Base-by-base conservation (phyloP, 345 rosid genomes). In the Linum usitatissimum region DNA sequence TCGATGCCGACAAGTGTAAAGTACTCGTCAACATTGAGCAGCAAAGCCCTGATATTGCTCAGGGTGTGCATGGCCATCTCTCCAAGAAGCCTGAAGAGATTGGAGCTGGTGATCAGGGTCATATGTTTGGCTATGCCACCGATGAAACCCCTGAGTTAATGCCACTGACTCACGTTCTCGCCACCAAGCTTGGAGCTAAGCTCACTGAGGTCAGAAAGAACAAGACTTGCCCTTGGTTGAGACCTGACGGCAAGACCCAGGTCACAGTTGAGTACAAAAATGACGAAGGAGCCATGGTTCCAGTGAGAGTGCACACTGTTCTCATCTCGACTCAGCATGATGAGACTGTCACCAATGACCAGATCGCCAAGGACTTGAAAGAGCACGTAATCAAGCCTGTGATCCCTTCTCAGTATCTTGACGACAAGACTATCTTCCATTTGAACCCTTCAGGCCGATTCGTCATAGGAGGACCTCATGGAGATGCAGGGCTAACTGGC, bases 211-310 rank as follows among this genome's bases (percentile, higher is more conserved):
- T 84, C 42, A 84, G 90, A 55, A 84, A 82, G 82, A 86, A 82
- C 84, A 81, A 79, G 78, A 79, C 85, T 6, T 86, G 94, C 63
- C 80, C 81, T 0, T 86, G 90, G 90, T 63, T 86, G 77, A 84
- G 94, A 79, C 94, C 94, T 60, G 94, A 86, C 66, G 90, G 94
- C 20, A 86, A 86, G 75, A 86, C 94, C 21, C 94, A 86, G 69
- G 90, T 86, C 49, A 86, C 94, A 3, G 82, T 86, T 0, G 90
- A 86, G 79, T 86, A 86, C 72, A 68, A 39, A 40, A 86, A 86
- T 13, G 87, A 84, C 10, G 67, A 59, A 66, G 94, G 94, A 61
- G 90, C 94, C 18, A 86, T 82, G 90, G 73, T 84, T 39, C 90
- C 94, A 3, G 53, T 78, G 13, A 71, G 90, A 69, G 90, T 86